Evolutionary conservation across 1,284 basidiomycete species (phyloP), one percentile per base, ranked within the genome.

Genomic region (Heterobasidion parviporum): DNA sequence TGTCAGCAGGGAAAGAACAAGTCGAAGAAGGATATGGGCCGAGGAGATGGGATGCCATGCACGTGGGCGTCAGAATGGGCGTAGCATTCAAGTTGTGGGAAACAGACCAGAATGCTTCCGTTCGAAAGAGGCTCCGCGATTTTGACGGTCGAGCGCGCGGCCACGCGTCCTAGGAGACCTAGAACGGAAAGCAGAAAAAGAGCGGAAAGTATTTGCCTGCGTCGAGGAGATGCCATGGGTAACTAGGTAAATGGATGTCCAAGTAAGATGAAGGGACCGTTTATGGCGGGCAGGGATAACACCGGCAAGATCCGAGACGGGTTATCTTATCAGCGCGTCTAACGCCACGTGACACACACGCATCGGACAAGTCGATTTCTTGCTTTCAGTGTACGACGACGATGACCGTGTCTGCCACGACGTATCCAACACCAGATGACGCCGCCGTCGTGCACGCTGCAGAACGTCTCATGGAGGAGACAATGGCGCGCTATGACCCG

Each of bases 401-500:
- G 32, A 56, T 53, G 55, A 45, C 55, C 38, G 44, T 52, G 8
- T 18, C 10, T 14, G 35, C 2, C 4, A 14, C 41, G 10, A 14
- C 32, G 5, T 76, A 76, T 59, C 79, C 74, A 5, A 71, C 64
- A 36, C 33, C 56, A 34, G 64, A 64, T 36, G 77, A 81, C 57
- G 66, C 66, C 10, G 71, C 70, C 6, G 70, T 82, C 15, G 71
- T 92, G 49, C 63, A 72, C 1, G 78, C 74, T 4, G 87, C 87
- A 0, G 87, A 92, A 65, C 74, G 75, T 55, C 74, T 92, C 48
- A 92, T 93, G 82, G 68, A 78, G 53, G 74, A 82, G 45, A 83
- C 83, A 1, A 94, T 94, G 92, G 79, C 83, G 3, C 74, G 81
- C 61, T 94, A 94, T 67, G 94, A 96, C 67, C 87, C 92, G 1